phyloP scores from a whole-genome alignment of 129 eudicot species.

The Flaveria linearis region DNA sequence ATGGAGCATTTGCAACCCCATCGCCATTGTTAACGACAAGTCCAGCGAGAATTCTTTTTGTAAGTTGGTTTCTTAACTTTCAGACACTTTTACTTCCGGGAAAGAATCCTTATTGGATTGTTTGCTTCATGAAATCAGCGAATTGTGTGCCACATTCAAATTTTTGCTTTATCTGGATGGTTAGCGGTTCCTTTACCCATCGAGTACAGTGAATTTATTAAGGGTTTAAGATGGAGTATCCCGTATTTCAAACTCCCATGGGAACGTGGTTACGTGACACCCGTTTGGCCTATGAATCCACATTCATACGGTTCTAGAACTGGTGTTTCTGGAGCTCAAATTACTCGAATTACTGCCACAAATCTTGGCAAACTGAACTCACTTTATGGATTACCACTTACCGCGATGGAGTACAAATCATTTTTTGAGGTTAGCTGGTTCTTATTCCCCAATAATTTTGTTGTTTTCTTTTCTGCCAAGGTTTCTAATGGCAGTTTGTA shows the following conservation, averaged over 20 bases:
- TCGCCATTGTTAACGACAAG: conserved; percentile 52
- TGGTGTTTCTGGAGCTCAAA: conserved; percentile 31
- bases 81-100: background rate
- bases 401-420: conserved; percentile 70
- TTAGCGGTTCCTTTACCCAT: conserved; percentile 77
- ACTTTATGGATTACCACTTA: conserved; percentile 74
- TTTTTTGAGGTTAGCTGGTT: conserved; percentile 67
- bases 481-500: conserved; percentile 30
- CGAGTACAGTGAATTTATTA: conserved; percentile 79
- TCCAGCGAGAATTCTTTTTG: conserved; percentile 79
- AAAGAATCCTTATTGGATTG: conserved; percentile 9
- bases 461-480: background rate
- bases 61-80: conserved; percentile 37
- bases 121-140: conserved; percentile 55
- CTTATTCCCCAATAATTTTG: background rate
- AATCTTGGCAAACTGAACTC: conserved; percentile 35
- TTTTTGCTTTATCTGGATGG: conserved; percentile 87
- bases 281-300: conserved; percentile 47
- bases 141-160: conserved; percentile 80
- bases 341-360: conserved; percentile 22
- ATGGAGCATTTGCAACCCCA: conserved; percentile 65
- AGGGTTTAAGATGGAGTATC: conserved; percentile 88
- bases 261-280: conserved; percentile 53
- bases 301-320: conserved; percentile 42
- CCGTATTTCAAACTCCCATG: conserved; percentile 93